These are phyloP conservation scores for Carex arenaria DNA, from an alignment of 202 grass and related monocot species.

Conservation along the genomic window DNA sequence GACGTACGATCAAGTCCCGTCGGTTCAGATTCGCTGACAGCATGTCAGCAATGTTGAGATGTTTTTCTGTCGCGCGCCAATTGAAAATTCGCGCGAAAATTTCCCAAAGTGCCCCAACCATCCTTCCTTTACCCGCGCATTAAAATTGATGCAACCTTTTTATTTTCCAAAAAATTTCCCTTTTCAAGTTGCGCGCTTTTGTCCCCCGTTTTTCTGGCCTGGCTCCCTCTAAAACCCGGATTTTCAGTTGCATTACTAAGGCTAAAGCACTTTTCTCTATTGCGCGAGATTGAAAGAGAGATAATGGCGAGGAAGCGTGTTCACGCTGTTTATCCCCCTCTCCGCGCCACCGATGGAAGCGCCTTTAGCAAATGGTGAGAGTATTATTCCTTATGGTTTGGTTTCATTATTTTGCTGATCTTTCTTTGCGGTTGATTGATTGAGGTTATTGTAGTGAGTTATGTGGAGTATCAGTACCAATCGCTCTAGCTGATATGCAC, in stretches of 20 bases:
- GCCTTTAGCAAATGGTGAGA: conserved; percentile 31
- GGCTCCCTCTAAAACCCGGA: conserved; percentile 9
- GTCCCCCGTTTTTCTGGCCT: not conserved
- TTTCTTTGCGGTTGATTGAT: not conserved
- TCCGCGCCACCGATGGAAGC: conserved; percentile 29
- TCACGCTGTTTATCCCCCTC: not conserved
- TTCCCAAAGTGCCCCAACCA: not conserved
- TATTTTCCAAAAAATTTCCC: not conserved
- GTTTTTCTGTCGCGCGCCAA: not conserved
- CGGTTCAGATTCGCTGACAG: not conserved
- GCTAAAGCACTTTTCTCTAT: not conserved
- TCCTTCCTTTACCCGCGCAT: not conserved
- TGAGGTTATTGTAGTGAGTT: conserved; percentile 6
- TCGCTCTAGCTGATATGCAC: conserved; percentile 33
- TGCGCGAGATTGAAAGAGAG: conserved; percentile 6
- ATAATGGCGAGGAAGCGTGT: conserved; percentile 24
- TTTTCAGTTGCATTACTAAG: not conserved
- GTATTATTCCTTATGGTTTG: not conserved
- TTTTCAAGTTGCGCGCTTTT: conserved; percentile 15
- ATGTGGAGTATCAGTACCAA: conserved; percentile 16
- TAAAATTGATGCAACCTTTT: not conserved
- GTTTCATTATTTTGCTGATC: not conserved
- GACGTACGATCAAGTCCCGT: not conserved
- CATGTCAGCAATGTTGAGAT: not conserved
- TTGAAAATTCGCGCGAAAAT: not conserved